Percentiles rank a stretch among this genome's conserved stretches.
These are phyloP conservation scores for Cladosporium sp. DNA, from an alignment of 2,329 filamentous ascomycete species.

Conservation along the genomic window DNA sequence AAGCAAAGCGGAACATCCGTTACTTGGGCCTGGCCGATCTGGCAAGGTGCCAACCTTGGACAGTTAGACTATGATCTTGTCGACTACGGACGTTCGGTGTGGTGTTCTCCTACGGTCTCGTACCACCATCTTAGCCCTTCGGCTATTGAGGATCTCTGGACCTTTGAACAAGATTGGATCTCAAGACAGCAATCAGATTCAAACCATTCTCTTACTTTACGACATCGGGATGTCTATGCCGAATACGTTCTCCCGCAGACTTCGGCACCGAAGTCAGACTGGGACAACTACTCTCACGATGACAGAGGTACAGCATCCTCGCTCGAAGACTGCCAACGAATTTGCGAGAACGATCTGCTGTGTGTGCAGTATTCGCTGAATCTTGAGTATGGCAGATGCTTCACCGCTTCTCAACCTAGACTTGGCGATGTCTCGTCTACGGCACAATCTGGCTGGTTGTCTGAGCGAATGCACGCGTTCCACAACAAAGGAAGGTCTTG, in stretches of 20 bases:
- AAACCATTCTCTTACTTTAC: constrained; percentile 13
- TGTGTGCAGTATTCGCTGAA: constrained; percentile 23
- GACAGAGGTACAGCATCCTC: constrained; percentile 14
- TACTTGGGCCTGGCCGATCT: constrained; percentile 24
- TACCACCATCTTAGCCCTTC: constrained; percentile 24
- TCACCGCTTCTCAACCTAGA: constrained; percentile 13
- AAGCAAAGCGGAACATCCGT: constrained; percentile 20
- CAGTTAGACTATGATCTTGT: constrained; percentile 21
- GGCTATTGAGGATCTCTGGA: constrained; percentile 22
- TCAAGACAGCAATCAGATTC: neutral
- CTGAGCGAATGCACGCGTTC: constrained; percentile 15
- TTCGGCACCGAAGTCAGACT: constrained; percentile 14
- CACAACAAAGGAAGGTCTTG: neutral
- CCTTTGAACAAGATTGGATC: constrained; percentile 27
- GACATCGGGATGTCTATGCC: constrained; percentile 22
- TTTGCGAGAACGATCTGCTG: constrained; percentile 15
- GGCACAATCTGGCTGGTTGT: constrained; percentile 22
- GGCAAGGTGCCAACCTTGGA: constrained; percentile 22
- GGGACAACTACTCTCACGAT: constrained; percentile 24
- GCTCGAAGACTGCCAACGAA: constrained; percentile 19
- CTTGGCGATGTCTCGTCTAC: constrained; percentile 18
- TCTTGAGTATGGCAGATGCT: constrained; percentile 13
- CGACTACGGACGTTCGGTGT: constrained; percentile 21
- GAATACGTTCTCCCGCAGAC: constrained; percentile 22
- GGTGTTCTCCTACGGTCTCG: constrained; percentile 26